Base-by-base conservation (phyloP, 2,329 filamentous ascomycete species). In the Trichophyton simii region DNA sequence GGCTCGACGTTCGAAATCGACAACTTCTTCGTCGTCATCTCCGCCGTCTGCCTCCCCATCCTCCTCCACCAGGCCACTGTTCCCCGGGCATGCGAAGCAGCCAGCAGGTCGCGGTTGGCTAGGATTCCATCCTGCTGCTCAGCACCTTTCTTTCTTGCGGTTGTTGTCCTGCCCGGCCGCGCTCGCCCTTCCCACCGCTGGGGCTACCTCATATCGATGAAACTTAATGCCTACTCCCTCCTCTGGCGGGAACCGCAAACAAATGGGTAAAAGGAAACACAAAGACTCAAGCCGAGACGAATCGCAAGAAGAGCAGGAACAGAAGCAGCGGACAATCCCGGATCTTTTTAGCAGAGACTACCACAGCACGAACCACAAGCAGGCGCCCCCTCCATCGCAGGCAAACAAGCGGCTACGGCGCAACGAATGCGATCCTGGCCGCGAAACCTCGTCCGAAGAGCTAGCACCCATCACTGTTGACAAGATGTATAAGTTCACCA, bases 401-500 rank as follows among this genome's bases (percentile, higher is more conserved):
- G 67, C 66, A 48, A 73, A 66, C 65, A 80, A 81, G 66, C 76
- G 77, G 55, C 67, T 68, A 25, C 61, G 60, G 50, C 57, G 59
- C 60, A 46, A 31, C 59, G n/a, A 61, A 63, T 22, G 48, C 42
- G 22, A 34, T 28, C 41, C 57, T 18, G 52, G 6, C 13, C 15
- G 31, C 7, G 28, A 55, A 15, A 20, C 52, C 6, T 20, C 31
- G 15, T 36, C 52, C 28, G 28, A 55, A 55, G 52, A 28, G 28
- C 7, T 25, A 36, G 52, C 25, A 11, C 52, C 28, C 18, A 66
- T 72, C 67, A 62, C 69, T 69, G 70, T 71, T 55, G 75, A 76
- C 63, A 79, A 76, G 65, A 83, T 83, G 81, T 82, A 83, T 68
- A 78, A 73, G 63, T 82, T 82, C 70, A 71, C 73, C 60, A 74